These are phyloP conservation scores for Rhodotorula taiwanensis DNA, from an alignment of 768 basidiomycete genomes.

Conservation along the genomic window DNA sequence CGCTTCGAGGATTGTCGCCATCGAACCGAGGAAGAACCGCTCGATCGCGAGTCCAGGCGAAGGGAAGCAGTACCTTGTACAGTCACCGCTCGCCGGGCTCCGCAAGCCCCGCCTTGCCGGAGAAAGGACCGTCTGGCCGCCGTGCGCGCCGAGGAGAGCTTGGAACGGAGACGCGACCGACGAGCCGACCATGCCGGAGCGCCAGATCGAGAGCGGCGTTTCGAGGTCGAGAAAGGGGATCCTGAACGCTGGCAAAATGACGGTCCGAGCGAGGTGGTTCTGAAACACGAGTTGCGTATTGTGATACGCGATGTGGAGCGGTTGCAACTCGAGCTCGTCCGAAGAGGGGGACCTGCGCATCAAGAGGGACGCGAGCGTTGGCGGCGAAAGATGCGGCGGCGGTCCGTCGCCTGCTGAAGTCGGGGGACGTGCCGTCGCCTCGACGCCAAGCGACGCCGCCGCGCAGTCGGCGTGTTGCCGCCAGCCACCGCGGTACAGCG, in stretches of 20 bases:
- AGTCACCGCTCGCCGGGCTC: conserved; percentile 28
- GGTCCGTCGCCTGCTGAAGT: conserved; percentile 32
- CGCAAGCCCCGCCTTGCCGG: conserved; percentile 5
- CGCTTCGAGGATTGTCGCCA: conserved; percentile 29
- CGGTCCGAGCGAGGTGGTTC: conserved; percentile 24
- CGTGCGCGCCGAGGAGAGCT: not conserved
- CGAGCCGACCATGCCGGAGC: conserved; percentile 33
- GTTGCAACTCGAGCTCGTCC: not conserved
- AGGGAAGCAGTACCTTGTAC: conserved; percentile 39
- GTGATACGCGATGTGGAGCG: conserved; percentile 29
- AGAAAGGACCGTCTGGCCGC: not conserved
- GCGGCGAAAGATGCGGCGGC: conserved; percentile 6
- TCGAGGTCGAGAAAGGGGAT: conserved; percentile 39
- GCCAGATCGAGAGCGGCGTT: conserved; percentile 33
- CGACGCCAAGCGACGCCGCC: not conserved
- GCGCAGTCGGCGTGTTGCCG: conserved; percentile 30
- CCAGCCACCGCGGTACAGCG: conserved; percentile 37
- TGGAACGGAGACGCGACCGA: conserved; percentile 9
- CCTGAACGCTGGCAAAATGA: conserved; percentile 28
- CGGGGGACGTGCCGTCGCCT: not conserved
- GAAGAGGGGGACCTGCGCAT: conserved; percentile 10
- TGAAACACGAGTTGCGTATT: conserved; percentile 39
- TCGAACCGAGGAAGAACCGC: conserved; percentile 34
- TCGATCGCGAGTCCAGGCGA: conserved; percentile 38
- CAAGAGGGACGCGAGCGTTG: conserved; percentile 15